Conservation (phyloP, 1,284 basidiomycete genomes). For the Ganoderma sp. region DNA sequence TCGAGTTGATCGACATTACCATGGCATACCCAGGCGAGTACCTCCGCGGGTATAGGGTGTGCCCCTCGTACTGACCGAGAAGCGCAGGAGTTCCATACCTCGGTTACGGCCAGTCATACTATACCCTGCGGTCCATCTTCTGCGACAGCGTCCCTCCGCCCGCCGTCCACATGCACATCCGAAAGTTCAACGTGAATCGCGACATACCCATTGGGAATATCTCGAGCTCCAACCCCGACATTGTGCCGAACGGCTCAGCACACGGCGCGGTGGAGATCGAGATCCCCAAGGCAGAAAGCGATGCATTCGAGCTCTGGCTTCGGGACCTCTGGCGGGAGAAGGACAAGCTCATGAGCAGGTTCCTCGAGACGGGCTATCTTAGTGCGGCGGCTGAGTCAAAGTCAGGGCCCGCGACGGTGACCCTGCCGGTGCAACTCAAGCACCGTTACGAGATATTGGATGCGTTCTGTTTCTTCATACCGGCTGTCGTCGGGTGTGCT, state of each 20-base stretch:
- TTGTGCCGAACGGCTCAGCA: constrained; percentile 40
- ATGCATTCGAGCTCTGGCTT: constrained; percentile 85
- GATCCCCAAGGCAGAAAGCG: constrained; percentile 71
- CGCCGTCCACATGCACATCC: constrained; percentile 84
- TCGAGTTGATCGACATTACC: constrained; percentile 89
- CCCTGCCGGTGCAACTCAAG: constrained; percentile 66
- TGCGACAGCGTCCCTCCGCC: constrained; percentile 85
- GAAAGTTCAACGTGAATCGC: constrained; percentile 69
- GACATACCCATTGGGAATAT: constrained; percentile 72
- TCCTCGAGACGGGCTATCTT: constrained; percentile 57
- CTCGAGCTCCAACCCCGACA: constrained; percentile 45
- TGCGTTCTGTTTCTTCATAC: constrained; percentile 74
- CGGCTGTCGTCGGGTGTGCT: constrained; percentile 58
- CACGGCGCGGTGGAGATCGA: constrained; percentile 57
- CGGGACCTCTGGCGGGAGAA: constrained; percentile 83
- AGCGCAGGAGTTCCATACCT: constrained; percentile 61
- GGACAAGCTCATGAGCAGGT: constrained; percentile 74
- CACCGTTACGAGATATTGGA: constrained; percentile 60
- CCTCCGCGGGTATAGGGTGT: not conserved
- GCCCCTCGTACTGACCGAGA: not conserved
- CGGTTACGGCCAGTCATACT: constrained; percentile 83
- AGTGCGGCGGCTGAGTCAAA: constrained; percentile 26
- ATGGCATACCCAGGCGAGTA: constrained; percentile 83
- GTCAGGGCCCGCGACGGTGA: constrained; percentile 41
- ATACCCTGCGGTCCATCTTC: constrained; percentile 90